Percentiles rank a stretch among this genome's conserved stretches.
phyloP scores from a whole-genome alignment of 164 flowering plant species.

The Berberis vulgaris region DNA sequence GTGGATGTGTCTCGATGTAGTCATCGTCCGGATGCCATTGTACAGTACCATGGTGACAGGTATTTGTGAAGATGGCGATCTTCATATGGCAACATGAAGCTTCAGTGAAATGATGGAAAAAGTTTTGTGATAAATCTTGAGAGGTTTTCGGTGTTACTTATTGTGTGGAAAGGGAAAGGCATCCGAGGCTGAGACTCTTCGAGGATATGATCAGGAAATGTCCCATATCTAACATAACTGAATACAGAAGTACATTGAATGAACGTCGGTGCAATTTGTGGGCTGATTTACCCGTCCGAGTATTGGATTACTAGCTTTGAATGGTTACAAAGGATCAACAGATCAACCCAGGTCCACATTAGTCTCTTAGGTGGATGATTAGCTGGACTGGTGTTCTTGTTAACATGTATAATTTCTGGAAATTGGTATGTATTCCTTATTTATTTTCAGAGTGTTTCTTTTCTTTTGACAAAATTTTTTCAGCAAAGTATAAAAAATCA shows the following conservation, averaged over 20 bases:
- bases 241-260: conserved; percentile 18
- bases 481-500: no score
- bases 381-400: no score
- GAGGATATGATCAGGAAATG: conserved; percentile 26
- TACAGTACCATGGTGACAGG: conserved; percentile 28
- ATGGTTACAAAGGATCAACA: not conserved
- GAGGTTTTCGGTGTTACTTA: conserved; percentile 26
- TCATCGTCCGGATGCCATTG: conserved; percentile 19
- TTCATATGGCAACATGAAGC: conserved; percentile 22
- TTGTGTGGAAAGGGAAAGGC: conserved; percentile 21
- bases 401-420: no score
- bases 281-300: not conserved
- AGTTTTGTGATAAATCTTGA: conserved; percentile 19
- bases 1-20: conserved; percentile 28
- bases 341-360: not conserved
- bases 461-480: no score
- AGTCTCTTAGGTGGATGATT: no score
- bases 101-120: conserved; percentile 22
- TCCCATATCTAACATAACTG: conserved; percentile 8
- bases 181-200: conserved; percentile 20
- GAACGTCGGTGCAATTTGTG: conserved; percentile 7
- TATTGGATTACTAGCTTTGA: not conserved
- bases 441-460: no score
- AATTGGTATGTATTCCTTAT: no score
- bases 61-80: conserved; percentile 23